Percentiles rank a stretch among this genome's conserved stretches.
Evolutionary conservation across 768 basidiomycete species (phyloP).

Genomic region (Fibroporia radiculosa): DNA sequence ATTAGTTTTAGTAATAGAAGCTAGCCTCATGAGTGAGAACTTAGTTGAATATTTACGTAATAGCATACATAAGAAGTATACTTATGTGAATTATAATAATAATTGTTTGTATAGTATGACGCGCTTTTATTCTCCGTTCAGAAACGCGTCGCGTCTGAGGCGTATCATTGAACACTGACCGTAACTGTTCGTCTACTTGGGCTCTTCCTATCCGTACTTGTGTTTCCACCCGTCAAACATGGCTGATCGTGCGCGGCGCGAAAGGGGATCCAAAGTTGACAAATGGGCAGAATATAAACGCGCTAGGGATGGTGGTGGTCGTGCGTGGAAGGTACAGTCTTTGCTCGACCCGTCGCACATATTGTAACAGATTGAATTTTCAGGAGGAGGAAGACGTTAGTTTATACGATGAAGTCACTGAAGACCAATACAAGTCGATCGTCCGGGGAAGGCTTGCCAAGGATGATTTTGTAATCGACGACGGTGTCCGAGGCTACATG

Average conservation of each 20-base stretch:
- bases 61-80: no score
- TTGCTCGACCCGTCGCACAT: constrained; percentile 13
- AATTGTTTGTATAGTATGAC: neutral
- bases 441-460: constrained; percentile 74
- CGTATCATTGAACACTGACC: constrained; percentile 10
- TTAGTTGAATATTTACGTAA: no score
- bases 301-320: constrained; percentile 49
- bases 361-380: neutral
- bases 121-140: constrained; percentile 22
- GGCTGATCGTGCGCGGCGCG: constrained; percentile 22
- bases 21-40: no score
- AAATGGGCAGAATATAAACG: constrained; percentile 56
- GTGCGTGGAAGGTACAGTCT: constrained; percentile 47
- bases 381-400: constrained; percentile 51
- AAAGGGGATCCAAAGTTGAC: constrained; percentile 26
- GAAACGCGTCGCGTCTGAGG: constrained; percentile 20
- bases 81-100: no score
- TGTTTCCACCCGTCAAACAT: constrained; percentile 8
- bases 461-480: constrained; percentile 95
- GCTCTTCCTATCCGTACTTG: constrained; percentile 1
- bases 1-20: constrained; percentile 2
- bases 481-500: constrained; percentile 84
- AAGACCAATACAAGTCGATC: constrained; percentile 81
- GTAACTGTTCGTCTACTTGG: constrained; percentile 2
- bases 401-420: constrained; percentile 86